Evolutionary conservation across 2,329 filamentous ascomycete genomes (phyloP).

Genomic region (Graphilbum fragrans): DNA sequence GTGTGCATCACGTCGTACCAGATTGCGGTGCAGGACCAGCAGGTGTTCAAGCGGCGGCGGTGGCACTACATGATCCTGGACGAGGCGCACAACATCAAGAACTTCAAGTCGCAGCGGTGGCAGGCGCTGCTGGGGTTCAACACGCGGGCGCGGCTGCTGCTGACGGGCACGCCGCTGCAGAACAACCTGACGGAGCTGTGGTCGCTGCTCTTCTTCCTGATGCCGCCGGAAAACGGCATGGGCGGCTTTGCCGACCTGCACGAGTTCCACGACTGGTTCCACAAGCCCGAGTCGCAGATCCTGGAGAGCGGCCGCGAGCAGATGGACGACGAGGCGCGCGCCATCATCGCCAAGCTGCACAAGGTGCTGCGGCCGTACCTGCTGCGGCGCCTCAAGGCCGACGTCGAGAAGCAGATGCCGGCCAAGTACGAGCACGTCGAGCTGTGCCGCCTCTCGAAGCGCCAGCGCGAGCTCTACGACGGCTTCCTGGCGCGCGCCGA

Average conservation of each 20-base stretch:
- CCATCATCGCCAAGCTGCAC: conserved; percentile 86
- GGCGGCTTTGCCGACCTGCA: conserved; percentile 89
- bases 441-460: conserved; percentile 87
- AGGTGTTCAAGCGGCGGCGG: conserved; percentile 79
- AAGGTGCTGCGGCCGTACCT: conserved; percentile 88
- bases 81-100: conserved; percentile 99
- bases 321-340: conserved; percentile 86
- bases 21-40: conserved; percentile 84
- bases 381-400: conserved; percentile 79
- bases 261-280: conserved; percentile 94
- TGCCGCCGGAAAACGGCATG: conserved; percentile 78
- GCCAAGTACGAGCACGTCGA: conserved; percentile 96
- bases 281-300: conserved; percentile 90
- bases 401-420: conserved; percentile 98
- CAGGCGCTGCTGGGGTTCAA: conserved; percentile 91
- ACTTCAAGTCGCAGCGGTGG: conserved; percentile 96
- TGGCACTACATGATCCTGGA: conserved; percentile 99
- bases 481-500: conserved; percentile 87
- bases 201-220: conserved; percentile 93
- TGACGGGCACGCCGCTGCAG: conserved; percentile 91
- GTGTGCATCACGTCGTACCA: conserved; percentile 98
- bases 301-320: conserved; percentile 87
- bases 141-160: conserved; percentile 70
- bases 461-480: conserved; percentile 91
- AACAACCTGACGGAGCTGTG: conserved; percentile 96